Percentiles rank a stretch among this genome's conserved stretches.
Conservation (phyloP, 306 rosid genomes). For the Ammopiptanthus mongolicus region DNA sequence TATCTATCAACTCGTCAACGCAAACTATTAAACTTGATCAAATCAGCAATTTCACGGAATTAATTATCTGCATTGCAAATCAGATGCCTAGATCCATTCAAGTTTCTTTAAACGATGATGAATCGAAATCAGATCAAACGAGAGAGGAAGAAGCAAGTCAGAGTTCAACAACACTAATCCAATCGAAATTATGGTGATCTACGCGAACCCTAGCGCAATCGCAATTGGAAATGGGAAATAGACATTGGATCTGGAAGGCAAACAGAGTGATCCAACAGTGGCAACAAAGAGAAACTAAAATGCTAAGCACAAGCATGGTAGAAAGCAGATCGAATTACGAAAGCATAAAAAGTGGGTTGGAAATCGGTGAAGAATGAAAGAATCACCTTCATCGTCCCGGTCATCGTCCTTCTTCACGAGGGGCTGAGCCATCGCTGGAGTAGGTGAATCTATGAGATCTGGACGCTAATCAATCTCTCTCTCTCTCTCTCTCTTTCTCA, state of each 20-base stretch:
- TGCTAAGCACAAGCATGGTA: not conserved
- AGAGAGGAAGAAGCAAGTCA: slow-evolving; percentile 22
- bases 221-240: not conserved
- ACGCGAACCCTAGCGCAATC: slow-evolving; percentile 4
- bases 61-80: slow-evolving; percentile 32
- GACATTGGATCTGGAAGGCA: slow-evolving; percentile 51
- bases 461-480: slow-evolving; percentile 7
- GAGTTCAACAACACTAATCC: slow-evolving; percentile 17
- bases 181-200: slow-evolving; percentile 22
- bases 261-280: slow-evolving; percentile 29
- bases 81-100: slow-evolving; percentile 2
- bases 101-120: not conserved
- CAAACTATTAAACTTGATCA: not conserved
- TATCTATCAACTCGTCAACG: slow-evolving; percentile 16
- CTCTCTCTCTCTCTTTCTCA: not conserved
- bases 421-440: slow-evolving; percentile 83
- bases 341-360: not conserved
- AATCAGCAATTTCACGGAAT: slow-evolving; percentile 9
- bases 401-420: slow-evolving; percentile 96
- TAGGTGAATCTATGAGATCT: slow-evolving; percentile 48
- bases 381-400: slow-evolving; percentile 93
- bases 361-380: not conserved
- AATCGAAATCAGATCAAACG: slow-evolving; percentile 31
- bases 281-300: not conserved
- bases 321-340: slow-evolving; percentile 29